Percentiles rank a stretch among this genome's conserved stretches.
Evolutionary conservation across 345 rosid species (phyloP).

Genomic region (Camelina hispida): DNA sequence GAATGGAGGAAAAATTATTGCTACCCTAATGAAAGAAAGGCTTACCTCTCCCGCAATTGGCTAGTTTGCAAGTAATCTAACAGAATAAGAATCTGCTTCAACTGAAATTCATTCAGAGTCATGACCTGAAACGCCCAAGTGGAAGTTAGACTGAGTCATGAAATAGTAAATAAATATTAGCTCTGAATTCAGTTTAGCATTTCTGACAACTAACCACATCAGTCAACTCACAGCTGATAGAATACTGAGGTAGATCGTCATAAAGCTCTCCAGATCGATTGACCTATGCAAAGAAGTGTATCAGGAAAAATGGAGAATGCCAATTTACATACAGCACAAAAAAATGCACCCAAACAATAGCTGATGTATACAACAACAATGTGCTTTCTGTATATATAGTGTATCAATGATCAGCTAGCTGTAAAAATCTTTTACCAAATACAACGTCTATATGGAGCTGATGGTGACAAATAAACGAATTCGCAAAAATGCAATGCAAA

Average conservation of each 20-base stretch:
- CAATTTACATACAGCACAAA: constrained; percentile 13
- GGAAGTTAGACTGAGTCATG: constrained; percentile 27
- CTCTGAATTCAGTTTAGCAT: constrained; percentile 14
- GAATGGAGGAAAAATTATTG: constrained; percentile 5
- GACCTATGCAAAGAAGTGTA: constrained; percentile 51
- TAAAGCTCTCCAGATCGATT: constrained; percentile 76
- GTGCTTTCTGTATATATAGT: constrained; percentile 2
- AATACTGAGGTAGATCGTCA: constrained; percentile 75
- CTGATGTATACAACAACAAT: constrained; percentile 26
- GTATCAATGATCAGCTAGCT: constrained; percentile 5
- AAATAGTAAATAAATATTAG: constrained; percentile 8
- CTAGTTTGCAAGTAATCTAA: constrained; percentile 72
- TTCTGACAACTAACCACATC: constrained; percentile 61
- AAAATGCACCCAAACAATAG: constrained; percentile 29
- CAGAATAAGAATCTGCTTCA: constrained; percentile 69
- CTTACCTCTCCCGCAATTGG: constrained; percentile 83
- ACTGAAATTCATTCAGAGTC: constrained; percentile 73
- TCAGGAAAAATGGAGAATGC: constrained; percentile 14
- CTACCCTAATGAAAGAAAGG: constrained; percentile 25
- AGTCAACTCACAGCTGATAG: constrained; percentile 67
- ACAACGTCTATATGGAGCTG: constrained; percentile 14
- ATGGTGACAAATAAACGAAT: background rate
- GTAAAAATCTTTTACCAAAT: background rate
- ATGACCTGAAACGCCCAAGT: constrained; percentile 50
- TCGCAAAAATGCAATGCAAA: constrained; percentile 18